Conservation (phyloP, 2,329 filamentous ascomycete genomes). For the Scedosporium boydii region DNA sequence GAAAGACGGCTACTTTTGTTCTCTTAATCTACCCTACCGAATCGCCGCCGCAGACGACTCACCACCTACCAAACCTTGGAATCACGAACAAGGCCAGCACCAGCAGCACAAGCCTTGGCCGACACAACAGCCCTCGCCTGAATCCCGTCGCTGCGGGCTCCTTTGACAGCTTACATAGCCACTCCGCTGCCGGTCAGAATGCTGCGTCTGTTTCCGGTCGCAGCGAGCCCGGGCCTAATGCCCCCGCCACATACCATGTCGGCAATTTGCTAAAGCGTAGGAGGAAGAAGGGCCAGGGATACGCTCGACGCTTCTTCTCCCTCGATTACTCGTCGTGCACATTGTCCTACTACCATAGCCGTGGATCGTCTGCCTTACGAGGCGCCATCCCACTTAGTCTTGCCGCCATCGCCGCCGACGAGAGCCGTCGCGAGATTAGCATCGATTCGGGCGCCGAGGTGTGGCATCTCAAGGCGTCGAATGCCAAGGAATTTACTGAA, state of each 20-base stretch:
- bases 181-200: slow-evolving; percentile 28
- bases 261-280: slow-evolving; percentile 82
- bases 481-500: slow-evolving; percentile 72
- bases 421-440: slow-evolving; percentile 80
- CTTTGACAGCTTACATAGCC: slow-evolving; percentile 51
- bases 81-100: slow-evolving; percentile 18
- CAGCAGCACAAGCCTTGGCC: slow-evolving; percentile 44
- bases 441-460: slow-evolving; percentile 96
- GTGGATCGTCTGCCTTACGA: slow-evolving; percentile 82
- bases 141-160: slow-evolving; percentile 41
- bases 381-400: slow-evolving; percentile 88
- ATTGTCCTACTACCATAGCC: slow-evolving; percentile 91
- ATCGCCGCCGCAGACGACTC: slow-evolving; percentile 63
- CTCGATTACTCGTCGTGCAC: slow-evolving; percentile 91
- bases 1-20: slow-evolving; percentile 91
- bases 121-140: slow-evolving; percentile 33
- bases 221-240: slow-evolving; percentile 33
- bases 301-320: slow-evolving; percentile 89
- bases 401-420: slow-evolving; percentile 83
- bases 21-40: slow-evolving; percentile 88
- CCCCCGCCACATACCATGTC: slow-evolving; percentile 57
- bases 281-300: slow-evolving; percentile 88
- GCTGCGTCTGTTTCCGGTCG: slow-evolving; percentile 41
- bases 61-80: slow-evolving; percentile 52
- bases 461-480: slow-evolving; percentile 84